Evolutionary conservation across 768 basidiomycete genomes (phyloP).

Genomic region (Agaricus blazei): DNA sequence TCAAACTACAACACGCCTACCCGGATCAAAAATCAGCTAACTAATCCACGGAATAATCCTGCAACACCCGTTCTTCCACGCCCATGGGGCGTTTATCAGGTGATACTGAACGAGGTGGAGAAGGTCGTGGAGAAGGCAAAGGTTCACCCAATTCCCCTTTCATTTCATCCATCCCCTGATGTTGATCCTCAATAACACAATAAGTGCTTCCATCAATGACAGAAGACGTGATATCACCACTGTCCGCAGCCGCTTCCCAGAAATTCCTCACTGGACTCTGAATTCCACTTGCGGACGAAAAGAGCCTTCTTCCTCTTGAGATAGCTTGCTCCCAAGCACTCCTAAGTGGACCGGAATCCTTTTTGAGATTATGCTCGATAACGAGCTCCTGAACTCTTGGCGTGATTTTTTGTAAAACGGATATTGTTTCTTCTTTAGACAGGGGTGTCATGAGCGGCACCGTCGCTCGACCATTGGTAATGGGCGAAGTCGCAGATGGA

Average conservation of each 20-base stretch:
- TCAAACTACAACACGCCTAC: too few relatives aligned
- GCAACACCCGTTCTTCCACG: background rate
- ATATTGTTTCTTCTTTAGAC: constrained; percentile 20
- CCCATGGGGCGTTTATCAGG: background rate
- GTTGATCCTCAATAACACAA: constrained; percentile 4
- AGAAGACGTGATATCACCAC: background rate
- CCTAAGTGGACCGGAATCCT: constrained; percentile 52
- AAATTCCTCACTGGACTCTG: constrained; percentile 11
- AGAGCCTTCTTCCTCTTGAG: constrained; percentile 11
- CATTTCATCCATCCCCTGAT: background rate
- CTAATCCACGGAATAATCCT: constrained; percentile 1
- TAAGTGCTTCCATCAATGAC: constrained; percentile 6
- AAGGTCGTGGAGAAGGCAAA: constrained; percentile 7
- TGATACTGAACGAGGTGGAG: constrained; percentile 2
- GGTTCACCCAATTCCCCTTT: background rate
- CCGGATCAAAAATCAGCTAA: background rate
- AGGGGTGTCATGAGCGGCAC: constrained; percentile 34
- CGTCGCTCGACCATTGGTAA: constrained; percentile 23
- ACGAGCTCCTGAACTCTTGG: constrained; percentile 62
- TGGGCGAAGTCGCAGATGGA: constrained; percentile 21
- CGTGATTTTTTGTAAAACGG: constrained; percentile 36
- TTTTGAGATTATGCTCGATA: constrained; percentile 57
- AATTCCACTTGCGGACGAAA: background rate
- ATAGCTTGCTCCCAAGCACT: constrained; percentile 47
- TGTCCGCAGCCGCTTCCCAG: constrained; percentile 12